Base-by-base conservation (phyloP, 306 rosid species). In the Glycyrrhiza uralensis region DNA sequence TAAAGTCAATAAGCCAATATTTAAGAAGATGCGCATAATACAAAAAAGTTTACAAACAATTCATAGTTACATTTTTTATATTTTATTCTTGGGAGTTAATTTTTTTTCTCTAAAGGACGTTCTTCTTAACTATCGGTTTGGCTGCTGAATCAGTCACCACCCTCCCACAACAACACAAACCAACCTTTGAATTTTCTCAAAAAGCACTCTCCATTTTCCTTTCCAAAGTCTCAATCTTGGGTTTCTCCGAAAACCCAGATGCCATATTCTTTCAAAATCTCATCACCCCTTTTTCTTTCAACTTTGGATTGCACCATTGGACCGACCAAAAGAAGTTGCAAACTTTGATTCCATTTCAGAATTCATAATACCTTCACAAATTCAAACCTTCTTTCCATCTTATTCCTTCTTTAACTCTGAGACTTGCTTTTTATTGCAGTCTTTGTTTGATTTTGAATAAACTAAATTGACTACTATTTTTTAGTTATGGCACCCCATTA, bases 401-500 rank as follows among this genome's bases (percentile, higher is more conserved):
- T 72, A 12, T 59, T 59, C 60, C 13, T 35, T 18, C 51, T 58
- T 58, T 60, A 44, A 62, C 17, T 63, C 65, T 44, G 42, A 18
- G 41, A 18, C 41, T 66, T 14, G n/a, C 72, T 71, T 62, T 66
- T 54, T 57, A 24, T 67, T 66, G 20, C 38, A 39, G 39, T 66
- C 54, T 76, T 44, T 36, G 68, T 66, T 83, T 71, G 57, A 61
- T 63, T 69, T 59, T 72, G 52, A 80, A 66, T 26, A 63, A 36
- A 61, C 8, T 49, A 50, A 19, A 32, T 71, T 60, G 30, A 50
- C 66, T 12, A 38, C 30, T 30, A 39, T 45, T 64, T 73, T 74
- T 50, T 1, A 22, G 18, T 8, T 23, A 38, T 59, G 22, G 7
- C 2, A 5, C 18, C 50, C 76, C 75, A 10, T 50, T 69, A 60